Percentiles rank a stretch among this genome's conserved stretches.
Evolutionary conservation across 139 green algal genomes (phyloP).

Genomic region (Chlorella vulgaris): DNA sequence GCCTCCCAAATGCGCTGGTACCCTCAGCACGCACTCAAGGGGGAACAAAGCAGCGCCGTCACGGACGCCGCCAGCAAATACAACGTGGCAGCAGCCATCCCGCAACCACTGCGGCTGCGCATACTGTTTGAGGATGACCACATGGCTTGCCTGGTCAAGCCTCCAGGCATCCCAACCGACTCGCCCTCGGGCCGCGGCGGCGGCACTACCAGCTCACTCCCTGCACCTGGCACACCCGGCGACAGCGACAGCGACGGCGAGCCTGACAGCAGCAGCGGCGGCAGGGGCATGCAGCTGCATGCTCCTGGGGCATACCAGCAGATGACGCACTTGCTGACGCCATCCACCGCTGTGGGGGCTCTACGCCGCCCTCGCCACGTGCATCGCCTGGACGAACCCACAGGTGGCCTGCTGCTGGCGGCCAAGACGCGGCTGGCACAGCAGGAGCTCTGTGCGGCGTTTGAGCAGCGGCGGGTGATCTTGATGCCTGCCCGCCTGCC

Average conservation of each 20-base stretch:
- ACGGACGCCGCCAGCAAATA: too few relatives aligned
- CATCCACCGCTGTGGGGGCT: background rate
- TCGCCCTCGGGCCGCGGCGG: background rate
- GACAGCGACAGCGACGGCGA: background rate
- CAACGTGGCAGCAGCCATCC: background rate
- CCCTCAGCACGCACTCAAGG: too few relatives aligned
- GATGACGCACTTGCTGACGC: conserved; percentile 16
- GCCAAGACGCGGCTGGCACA: conserved; percentile 66
- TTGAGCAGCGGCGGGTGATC: conserved; percentile 42
- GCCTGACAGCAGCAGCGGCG: background rate
- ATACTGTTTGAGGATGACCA: conserved; percentile 57
- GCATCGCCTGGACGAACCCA: conserved; percentile 68
- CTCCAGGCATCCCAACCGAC: conserved; percentile 5
- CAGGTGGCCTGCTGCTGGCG: conserved; percentile 69
- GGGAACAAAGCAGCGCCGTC: too few relatives aligned
- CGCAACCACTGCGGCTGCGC: background rate
- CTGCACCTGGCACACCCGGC: too few relatives aligned
- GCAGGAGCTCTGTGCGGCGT: conserved; percentile 36
- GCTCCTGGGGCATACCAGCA: background rate
- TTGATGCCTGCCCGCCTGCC: too few relatives aligned
- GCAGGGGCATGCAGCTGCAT: background rate
- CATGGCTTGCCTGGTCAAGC: conserved; percentile 56
- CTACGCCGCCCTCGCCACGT: conserved; percentile 46
- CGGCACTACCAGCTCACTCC: background rate
- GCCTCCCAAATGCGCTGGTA: too few relatives aligned